Percentiles rank a stretch among this genome's conserved stretches.
phyloP scores from a whole-genome alignment of 2,329 filamentous ascomycete genomes.

The Fusarium gaditjirri region DNA sequence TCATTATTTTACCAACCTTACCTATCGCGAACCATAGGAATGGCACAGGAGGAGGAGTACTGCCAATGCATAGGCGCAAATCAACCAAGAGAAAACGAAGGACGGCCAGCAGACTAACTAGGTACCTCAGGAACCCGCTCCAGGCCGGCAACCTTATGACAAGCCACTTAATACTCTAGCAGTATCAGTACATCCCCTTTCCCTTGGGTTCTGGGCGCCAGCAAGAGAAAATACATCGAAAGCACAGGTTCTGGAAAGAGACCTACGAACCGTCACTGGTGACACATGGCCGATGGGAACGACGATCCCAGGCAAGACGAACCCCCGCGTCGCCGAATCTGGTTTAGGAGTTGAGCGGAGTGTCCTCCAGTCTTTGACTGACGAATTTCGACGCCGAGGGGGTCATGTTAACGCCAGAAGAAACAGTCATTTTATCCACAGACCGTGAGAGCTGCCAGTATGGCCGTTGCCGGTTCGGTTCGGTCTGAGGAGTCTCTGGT shows the following conservation, averaged over 20 bases:
- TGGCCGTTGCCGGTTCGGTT: background rate
- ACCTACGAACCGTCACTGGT: background rate
- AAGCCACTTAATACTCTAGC: background rate
- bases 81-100: background rate
- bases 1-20: background rate
- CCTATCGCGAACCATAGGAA: too few relatives aligned
- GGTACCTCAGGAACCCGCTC: background rate
- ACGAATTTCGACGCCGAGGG: fast-evolving
- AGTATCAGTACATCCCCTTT: background rate
- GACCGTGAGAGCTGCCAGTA: fast-evolving
- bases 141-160: too few relatives aligned
- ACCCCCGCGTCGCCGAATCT: background rate
- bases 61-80: background rate
- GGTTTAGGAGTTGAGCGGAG: background rate
- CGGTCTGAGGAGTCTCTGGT: background rate
- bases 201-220: background rate
- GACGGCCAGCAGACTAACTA: background rate
- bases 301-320: background rate
- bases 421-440: fast-evolving
- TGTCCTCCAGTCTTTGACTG: background rate
- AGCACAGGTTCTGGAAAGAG: too few relatives aligned
- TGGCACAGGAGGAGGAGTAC: background rate
- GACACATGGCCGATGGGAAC: too few relatives aligned
- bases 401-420: fast-evolving
- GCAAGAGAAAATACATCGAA: background rate